phyloP scores from a whole-genome alignment of 2,329 filamentous ascomycete genomes.

The Stagonosporopsis rhizophila region DNA sequence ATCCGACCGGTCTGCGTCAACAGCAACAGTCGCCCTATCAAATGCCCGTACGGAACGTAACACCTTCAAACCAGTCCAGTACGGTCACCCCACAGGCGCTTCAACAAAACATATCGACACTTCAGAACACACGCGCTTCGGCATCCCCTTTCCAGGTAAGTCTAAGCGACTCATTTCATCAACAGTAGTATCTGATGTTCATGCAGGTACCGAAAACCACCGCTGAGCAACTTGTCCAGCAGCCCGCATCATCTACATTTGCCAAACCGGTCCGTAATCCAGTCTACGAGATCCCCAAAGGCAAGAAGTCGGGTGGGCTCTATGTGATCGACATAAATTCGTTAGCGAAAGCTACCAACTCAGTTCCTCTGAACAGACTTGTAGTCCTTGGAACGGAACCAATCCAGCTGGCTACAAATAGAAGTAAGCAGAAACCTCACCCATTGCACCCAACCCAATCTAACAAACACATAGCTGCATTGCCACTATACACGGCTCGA shows the following conservation, averaged over 20 bases:
- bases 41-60: constrained; percentile 31
- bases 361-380: constrained; percentile 53
- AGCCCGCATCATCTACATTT: constrained; percentile 22
- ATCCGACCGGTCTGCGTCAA: constrained; percentile 34
- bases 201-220: constrained; percentile 38
- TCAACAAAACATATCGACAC: constrained; percentile 31
- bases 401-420: constrained; percentile 53
- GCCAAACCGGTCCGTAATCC: constrained; percentile 37
- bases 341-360: constrained; percentile 54
- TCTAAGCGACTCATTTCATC: neutral
- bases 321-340: constrained; percentile 51
- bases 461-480: constrained; percentile 43
- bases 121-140: constrained; percentile 28
- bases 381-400: constrained; percentile 53
- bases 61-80: constrained; percentile 32
- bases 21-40: constrained; percentile 45
- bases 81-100: constrained; percentile 43
- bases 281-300: constrained; percentile 45
- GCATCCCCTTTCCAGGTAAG: constrained; percentile 43
- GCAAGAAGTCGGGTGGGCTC: constrained; percentile 50
- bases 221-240: constrained; percentile 36
- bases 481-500: constrained; percentile 53
- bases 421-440: constrained; percentile 46
- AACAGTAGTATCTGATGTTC: constrained; percentile 20
- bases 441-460: constrained; percentile 10